Percentiles rank a stretch among this genome's conserved stretches.
Evolutionary conservation across 2,329 filamentous ascomycete genomes (phyloP).

Genomic region (Botrytis galanthina): DNA sequence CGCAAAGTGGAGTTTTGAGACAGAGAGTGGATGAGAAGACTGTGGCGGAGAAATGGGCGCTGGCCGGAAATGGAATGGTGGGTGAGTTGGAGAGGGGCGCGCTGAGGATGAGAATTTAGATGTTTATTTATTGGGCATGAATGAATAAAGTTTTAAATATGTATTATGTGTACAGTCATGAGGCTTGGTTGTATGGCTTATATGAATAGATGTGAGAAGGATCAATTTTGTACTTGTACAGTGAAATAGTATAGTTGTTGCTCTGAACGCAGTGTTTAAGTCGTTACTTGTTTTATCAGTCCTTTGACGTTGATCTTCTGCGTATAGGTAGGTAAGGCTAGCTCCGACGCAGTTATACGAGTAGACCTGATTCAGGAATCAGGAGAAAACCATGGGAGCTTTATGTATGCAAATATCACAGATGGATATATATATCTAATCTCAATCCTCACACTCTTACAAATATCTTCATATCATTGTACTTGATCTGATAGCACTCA

Average conservation of each 20-base stretch:
- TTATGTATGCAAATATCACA: neutral
- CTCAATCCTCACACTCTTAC: neutral
- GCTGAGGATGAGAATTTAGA: constrained; percentile 41
- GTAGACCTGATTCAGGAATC: too few species aligned
- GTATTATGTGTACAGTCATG: neutral
- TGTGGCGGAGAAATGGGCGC: constrained; percentile 79
- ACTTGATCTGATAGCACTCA: neutral
- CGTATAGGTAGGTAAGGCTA: neutral
- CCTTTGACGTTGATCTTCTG: neutral
- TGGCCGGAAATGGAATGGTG: constrained; percentile 77
- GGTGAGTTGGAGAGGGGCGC: constrained; percentile 78
- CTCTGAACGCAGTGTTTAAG: neutral
- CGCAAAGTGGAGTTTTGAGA: constrained; percentile 76
- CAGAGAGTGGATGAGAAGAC: constrained; percentile 65
- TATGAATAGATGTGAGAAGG: neutral
- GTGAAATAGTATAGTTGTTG: neutral
- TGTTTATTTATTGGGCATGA: neutral
- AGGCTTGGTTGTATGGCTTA: neutral
- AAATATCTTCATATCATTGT: neutral
- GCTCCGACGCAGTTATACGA: neutral
- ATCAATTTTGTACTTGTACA: neutral
- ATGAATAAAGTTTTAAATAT: neutral
- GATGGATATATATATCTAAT: accelerated
- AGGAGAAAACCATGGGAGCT: neutral
- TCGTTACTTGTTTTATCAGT: neutral